phyloP scores from a whole-genome alignment of 306 rosid genomes.

The Potentilla sterilis region DNA sequence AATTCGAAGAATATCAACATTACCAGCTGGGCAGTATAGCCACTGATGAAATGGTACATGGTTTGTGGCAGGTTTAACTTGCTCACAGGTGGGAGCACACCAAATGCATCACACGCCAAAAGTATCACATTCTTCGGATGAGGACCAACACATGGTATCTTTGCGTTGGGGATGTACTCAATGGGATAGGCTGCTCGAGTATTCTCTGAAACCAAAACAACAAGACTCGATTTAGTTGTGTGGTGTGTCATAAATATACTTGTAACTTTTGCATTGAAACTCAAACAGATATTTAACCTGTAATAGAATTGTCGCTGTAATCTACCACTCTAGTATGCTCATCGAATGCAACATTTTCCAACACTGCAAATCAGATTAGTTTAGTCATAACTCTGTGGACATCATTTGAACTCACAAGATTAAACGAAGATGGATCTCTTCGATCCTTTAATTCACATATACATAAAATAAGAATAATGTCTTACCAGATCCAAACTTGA shows the following conservation, averaged over 20 bases:
- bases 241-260: not conserved
- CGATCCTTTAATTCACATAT: not conserved
- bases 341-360: conserved; percentile 84
- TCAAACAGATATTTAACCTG: conserved; percentile 42
- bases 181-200: conserved; percentile 87
- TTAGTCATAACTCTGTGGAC: too few species aligned
- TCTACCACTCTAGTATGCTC: conserved; percentile 83
- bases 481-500: conserved; percentile 58
- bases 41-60: conserved; percentile 91
- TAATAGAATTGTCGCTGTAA: conserved; percentile 67
- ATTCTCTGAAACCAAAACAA: conserved; percentile 50
- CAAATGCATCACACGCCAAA: too few species aligned
- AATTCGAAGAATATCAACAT: not conserved
- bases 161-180: not conserved
- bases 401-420: not conserved
- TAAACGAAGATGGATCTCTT: not conserved
- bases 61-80: conserved; percentile 31
- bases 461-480: not conserved
- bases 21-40: conserved; percentile 98
- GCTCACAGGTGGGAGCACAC: too few species aligned
- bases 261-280: not conserved
- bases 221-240: not conserved
- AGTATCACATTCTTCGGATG: too few species aligned
- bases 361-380: conserved; percentile 34
- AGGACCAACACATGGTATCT: too few species aligned